Evolutionary conservation across 148 eudicot genomes (phyloP), one percentile per base, ranked within the genome.

Genomic region (Cornus controversa): DNA sequence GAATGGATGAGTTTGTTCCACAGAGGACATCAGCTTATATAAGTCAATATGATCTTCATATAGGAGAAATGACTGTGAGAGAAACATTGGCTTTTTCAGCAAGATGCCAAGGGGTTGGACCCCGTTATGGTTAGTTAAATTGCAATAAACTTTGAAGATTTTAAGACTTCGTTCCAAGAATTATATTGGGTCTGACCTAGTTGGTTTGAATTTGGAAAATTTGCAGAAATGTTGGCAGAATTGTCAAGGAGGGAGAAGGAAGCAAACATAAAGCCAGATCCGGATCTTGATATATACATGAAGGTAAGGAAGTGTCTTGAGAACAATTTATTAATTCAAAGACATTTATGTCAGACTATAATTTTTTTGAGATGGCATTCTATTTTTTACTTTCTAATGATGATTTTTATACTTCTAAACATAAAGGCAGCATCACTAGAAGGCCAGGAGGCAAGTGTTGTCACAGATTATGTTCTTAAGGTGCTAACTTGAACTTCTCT

Each of bases 201-300:
- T n/a, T 45, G 27, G 14, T 31, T 53, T 23, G 27, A 24, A 54
- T 22, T 53, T 40, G 31, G 24, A 25, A 57, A 58, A 18, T 70
- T 40, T 82, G 54, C 82, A 89, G 92, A 86, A 81, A 87, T 85
- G 90, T 62, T 89, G 75, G 83, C 87, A 37, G 93, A 90, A 71
- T 74, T 90, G 83, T 80, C 89, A 64, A 81, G 89, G 82, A 82
- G 93, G 81, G 93, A 90, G 76, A 90, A 90, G 75, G 85, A 78
- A 37, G 93, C 93, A 69, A 90, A 90, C 75, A 87, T 87, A 45
- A 90, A 87, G 87, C 93, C 93, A n/a, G 93, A 90, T 80, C 80
- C 85, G 72, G 91, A 87, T 72, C 84, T 87, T 71, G 93, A 90
- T 78, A 72, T 90, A 40, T 90, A 84, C 82, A 90, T 90, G 93